Evolutionary conservation across 2,329 filamentous ascomycete genomes (phyloP).

Genomic region (Fusarium sambucinum): DNA sequence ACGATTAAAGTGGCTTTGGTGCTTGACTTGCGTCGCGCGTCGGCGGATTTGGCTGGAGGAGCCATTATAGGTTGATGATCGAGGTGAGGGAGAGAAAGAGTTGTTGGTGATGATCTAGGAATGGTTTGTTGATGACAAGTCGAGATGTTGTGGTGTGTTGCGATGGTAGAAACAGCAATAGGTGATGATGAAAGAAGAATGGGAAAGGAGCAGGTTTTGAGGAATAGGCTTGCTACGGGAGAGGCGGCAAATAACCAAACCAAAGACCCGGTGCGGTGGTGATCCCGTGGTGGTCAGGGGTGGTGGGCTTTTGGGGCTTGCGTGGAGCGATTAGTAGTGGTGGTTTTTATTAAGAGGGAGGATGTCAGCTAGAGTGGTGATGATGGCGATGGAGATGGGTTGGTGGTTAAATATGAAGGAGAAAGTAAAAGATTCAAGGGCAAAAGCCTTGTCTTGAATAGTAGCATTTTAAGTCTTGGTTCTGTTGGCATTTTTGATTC

Average conservation of each 20-base stretch:
- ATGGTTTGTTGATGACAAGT: slow-evolving; percentile 15
- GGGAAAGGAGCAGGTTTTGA: slow-evolving; percentile 39
- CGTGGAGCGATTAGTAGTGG: slow-evolving; percentile 44
- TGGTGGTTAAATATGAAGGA: slow-evolving; percentile 38
- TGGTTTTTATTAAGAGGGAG: slow-evolving; percentile 3
- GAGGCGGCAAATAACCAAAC: slow-evolving; percentile 46
- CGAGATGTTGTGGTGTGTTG: slow-evolving; percentile 15
- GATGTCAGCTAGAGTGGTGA: slow-evolving; percentile 28
- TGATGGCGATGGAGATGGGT: slow-evolving; percentile 44
- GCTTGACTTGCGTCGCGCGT: slow-evolving; percentile 56
- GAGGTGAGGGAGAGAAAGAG: slow-evolving; percentile 26
- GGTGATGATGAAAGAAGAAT: slow-evolving; percentile 18
- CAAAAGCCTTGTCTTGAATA: slow-evolving; percentile 53
- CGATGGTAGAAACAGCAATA: slow-evolving; percentile 23
- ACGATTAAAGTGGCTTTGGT: slow-evolving; percentile 58
- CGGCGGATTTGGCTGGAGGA: slow-evolving; percentile 51
- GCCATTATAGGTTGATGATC: slow-evolving; percentile 49
- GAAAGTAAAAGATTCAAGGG: slow-evolving; percentile 47
- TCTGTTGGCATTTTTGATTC: slow-evolving; percentile 56
- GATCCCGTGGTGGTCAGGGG: slow-evolving; percentile 49
- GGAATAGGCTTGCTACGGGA: slow-evolving; percentile 45
- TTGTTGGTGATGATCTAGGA: slow-evolving; percentile 19
- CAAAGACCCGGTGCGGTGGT: slow-evolving; percentile 47
- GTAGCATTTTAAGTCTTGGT: slow-evolving; percentile 54
- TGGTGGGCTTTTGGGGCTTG: slow-evolving; percentile 50